These are phyloP conservation scores for Phytophthora gonapodyides DNA, from an alignment of 352 stramenopile species.

Conservation along the genomic window DNA sequence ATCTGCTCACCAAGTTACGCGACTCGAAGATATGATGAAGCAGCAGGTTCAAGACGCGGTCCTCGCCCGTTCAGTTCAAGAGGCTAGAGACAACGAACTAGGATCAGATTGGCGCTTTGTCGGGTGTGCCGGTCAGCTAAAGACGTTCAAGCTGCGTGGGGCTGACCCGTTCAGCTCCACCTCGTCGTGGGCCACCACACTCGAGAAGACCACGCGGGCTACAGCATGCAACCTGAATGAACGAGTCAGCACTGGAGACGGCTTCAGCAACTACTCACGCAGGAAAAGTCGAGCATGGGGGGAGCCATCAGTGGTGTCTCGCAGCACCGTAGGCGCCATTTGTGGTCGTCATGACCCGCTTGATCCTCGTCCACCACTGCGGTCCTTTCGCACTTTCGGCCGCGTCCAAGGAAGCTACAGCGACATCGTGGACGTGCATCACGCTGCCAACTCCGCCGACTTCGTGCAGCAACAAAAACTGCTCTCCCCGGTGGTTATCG, in stretches of 20 bases:
- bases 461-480: constrained; percentile 53
- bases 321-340: constrained; percentile 17
- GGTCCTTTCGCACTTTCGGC: constrained; percentile 52
- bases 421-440: constrained; percentile 50
- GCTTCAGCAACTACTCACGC: background rate
- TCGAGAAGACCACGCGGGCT: constrained; percentile 11
- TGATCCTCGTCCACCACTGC: constrained; percentile 23
- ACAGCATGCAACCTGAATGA: constrained; percentile 24
- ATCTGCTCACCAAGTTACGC: constrained; percentile 21
- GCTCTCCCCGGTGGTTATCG: constrained; percentile 45
- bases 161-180: constrained; percentile 32
- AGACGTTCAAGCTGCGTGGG: constrained; percentile 46
- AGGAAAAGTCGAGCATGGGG: background rate
- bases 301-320: constrained; percentile 7
- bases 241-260: constrained; percentile 8
- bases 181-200: constrained; percentile 30
- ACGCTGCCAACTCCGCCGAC: constrained; percentile 40
- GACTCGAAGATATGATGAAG: constrained; percentile 47
- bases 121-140: constrained; percentile 41
- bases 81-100: constrained; percentile 26
- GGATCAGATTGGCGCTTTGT: constrained; percentile 47
- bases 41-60: constrained; percentile 53
- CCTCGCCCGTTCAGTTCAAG: constrained; percentile 30
- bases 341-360: constrained; percentile 17
- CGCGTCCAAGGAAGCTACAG: constrained; percentile 55